A percentile compares a stretch with the other conserved stretches of the same genome.
phyloP scores from a whole-genome alignment of 148 eudicot genomes.

The Rhododendron henanense region DNA sequence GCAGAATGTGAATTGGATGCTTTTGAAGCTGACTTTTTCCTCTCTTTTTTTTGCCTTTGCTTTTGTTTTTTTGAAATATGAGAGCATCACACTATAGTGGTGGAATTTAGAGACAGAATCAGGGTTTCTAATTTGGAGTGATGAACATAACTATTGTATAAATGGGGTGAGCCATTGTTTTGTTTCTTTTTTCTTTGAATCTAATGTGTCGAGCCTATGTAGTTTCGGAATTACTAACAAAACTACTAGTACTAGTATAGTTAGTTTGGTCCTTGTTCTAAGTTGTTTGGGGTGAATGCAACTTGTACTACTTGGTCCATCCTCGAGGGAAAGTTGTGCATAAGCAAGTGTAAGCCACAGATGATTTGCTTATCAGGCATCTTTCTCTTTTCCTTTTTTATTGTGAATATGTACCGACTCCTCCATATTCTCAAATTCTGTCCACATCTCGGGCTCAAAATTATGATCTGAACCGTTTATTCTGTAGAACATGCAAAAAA shows the following conservation, averaged over 20 bases:
- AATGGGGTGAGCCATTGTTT: too few relatives aligned
- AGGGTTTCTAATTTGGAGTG: neutral
- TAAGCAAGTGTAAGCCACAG: neutral
- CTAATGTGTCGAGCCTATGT: too few relatives aligned
- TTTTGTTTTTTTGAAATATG: neutral
- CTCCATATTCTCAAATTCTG: too few relatives aligned
- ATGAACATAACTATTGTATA: neutral
- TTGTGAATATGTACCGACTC: neutral
- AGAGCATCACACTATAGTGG: neutral
- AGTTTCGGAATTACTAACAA: neutral
- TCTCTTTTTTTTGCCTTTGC: too few relatives aligned
- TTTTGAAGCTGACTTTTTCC: neutral
- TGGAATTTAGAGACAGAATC: neutral
- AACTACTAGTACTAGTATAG: neutral
- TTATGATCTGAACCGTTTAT: too few relatives aligned
- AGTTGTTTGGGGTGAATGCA: neutral
- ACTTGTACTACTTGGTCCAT: neutral
- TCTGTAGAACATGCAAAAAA: too few relatives aligned
- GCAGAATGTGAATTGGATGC: neutral
- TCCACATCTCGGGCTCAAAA: too few relatives aligned
- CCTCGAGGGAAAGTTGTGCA: neutral
- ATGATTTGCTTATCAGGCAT: neutral
- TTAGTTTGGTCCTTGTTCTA: neutral
- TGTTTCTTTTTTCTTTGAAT: too few relatives aligned
- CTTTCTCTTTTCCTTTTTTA: neutral